A percentile compares a stretch with the other conserved stretches of the same genome.
phyloP scores from a whole-genome alignment of 257 asterid species.

The Pogostemon cablin region DNA sequence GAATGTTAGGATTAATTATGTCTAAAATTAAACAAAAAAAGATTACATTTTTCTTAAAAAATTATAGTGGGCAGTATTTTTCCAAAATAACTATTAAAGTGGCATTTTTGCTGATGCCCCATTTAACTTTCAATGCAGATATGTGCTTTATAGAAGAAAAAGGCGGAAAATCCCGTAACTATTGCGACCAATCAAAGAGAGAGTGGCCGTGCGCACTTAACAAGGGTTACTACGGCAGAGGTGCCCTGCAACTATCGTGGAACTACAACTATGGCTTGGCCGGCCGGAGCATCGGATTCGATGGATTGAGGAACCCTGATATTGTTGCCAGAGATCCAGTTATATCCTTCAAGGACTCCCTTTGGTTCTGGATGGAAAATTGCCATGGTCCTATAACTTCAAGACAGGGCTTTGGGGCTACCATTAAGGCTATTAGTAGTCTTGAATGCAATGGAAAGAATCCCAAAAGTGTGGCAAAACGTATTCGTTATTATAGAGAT shows the following conservation, averaged over 20 bases:
- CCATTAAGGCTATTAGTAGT: slow-evolving; percentile 44
- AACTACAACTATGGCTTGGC: slow-evolving; percentile 50
- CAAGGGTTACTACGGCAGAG: slow-evolving; percentile 42
- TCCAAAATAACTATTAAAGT: too few species aligned
- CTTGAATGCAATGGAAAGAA: neutral
- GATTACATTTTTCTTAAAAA: too few species aligned
- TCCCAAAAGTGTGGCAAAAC: neutral
- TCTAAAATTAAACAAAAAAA: too few species aligned
- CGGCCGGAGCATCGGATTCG: slow-evolving; percentile 43
- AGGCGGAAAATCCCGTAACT: neutral
- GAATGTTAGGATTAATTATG: too few species aligned
- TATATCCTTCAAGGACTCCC: slow-evolving; percentile 41
- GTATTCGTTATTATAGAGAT: neutral
- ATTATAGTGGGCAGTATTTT: too few species aligned
- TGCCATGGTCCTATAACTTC: slow-evolving; percentile 42
- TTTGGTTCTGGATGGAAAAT: slow-evolving; percentile 51
- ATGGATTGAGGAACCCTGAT: slow-evolving; percentile 43
- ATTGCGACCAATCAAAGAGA: slow-evolving; percentile 4
- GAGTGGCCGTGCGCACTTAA: slow-evolving; percentile 37
- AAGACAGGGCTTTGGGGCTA: slow-evolving; percentile 46
- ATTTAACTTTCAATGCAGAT: neutral
- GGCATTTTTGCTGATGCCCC: too few species aligned
- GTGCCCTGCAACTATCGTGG: slow-evolving; percentile 50
- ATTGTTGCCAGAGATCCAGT: slow-evolving; percentile 37
- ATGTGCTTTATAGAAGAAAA: slow-evolving; percentile 8